These are phyloP conservation scores for Camellia lanceoleosa DNA, from an alignment of 148 eudicot species.

Conservation along the genomic window DNA sequence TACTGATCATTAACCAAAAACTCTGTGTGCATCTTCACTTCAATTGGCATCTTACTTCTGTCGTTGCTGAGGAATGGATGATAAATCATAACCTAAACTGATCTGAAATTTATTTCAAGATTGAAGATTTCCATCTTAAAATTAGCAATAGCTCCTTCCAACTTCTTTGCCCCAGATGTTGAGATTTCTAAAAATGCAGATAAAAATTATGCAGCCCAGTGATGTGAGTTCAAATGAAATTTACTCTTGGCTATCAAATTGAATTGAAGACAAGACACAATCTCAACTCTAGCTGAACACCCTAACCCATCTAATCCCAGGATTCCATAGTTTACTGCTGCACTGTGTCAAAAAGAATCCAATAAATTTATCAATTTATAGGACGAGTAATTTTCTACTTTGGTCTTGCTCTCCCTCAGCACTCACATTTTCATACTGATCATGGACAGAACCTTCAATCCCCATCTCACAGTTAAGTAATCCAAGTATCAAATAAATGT, in stretches of 20 bases:
- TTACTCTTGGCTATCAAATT: background rate
- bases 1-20: background rate
- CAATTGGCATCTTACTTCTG: background rate
- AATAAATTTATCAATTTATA: no score
- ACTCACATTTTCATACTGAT: constrained; percentile 2
- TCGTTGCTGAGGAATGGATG: background rate
- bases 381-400: background rate
- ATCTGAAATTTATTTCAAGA: background rate
- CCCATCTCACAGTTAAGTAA: constrained; percentile 45
- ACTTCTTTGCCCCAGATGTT: background rate
- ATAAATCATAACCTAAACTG: background rate
- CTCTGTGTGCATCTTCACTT: background rate
- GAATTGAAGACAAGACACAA: background rate
- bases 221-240: background rate
- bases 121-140: background rate
- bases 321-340: background rate
- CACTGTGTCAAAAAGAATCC: background rate
- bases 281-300: background rate
- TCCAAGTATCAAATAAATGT: constrained; percentile 41
- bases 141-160: background rate
- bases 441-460: constrained; percentile 24
- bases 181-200: background rate
- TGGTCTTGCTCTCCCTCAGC: background rate
- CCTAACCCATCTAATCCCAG: background rate
- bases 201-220: constrained; percentile 4